Evolutionary conservation across 257 asterid genomes (phyloP).

Genomic region (Nyctanthes arbortristis): DNA sequence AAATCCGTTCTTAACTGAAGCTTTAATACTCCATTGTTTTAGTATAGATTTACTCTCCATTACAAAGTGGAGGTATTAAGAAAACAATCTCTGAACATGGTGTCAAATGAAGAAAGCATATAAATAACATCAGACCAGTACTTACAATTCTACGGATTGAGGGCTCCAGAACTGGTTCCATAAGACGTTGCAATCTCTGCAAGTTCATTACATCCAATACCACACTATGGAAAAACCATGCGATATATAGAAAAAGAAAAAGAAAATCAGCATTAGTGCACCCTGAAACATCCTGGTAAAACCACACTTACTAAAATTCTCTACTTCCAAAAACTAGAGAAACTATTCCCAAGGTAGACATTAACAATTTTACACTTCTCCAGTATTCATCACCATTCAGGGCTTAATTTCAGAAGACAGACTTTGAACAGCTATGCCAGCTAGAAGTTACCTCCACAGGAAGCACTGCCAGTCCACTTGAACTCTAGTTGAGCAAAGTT

Average conservation of each 20-base stretch:
- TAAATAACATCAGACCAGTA: constrained; percentile 10
- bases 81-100: background rate
- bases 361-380: background rate
- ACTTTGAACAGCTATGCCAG: background rate
- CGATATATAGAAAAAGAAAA: too few relatives aligned
- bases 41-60: background rate
- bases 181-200: constrained; percentile 58
- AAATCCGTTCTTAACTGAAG: background rate
- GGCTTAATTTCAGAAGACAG: background rate
- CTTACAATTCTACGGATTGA: constrained; percentile 87
- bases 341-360: constrained; percentile 12
- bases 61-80: background rate
- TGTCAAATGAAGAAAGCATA: background rate
- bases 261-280: constrained; percentile 12
- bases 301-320: background rate
- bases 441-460: background rate
- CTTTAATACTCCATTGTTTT: background rate
- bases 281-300: background rate
- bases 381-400: background rate
- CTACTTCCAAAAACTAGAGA: background rate
- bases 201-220: constrained; percentile 64
- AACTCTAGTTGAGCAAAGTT: background rate
- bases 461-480: background rate
- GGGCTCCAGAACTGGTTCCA: constrained; percentile 90
- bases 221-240: constrained; percentile 45